Conservation (phyloP, 73 alveolate species). For the Halteria grandinella region DNA sequence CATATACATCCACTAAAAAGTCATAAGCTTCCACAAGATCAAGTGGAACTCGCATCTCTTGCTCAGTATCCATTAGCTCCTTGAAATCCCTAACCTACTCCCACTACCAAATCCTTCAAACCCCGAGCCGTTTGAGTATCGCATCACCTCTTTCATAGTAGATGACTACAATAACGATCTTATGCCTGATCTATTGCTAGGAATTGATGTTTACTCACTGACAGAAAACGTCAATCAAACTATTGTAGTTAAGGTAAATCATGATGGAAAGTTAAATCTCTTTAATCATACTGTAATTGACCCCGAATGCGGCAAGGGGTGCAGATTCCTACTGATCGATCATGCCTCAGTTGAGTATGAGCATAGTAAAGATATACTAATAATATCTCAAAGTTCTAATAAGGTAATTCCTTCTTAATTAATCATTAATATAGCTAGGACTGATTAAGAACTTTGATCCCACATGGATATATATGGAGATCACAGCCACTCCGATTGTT, state of each 20-base stretch:
- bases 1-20: background rate
- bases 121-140: background rate
- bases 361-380: slow-evolving; percentile 16
- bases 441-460: slow-evolving; percentile 41
- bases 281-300: slow-evolving; percentile 2
- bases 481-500: slow-evolving; percentile 2
- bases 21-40: background rate
- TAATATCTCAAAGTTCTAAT: slow-evolving; percentile 1
- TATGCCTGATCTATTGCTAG: background rate
- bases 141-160: slow-evolving; percentile 13
- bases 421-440: slow-evolving; percentile 5
- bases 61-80: too few relatives aligned
- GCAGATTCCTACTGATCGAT: slow-evolving; percentile 13
- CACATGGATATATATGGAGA: slow-evolving; percentile 19
- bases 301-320: slow-evolving; percentile 40
- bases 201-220: background rate
- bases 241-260: background rate
- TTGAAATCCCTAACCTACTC: too few relatives aligned
- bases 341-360: slow-evolving; percentile 16
- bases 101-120: too few relatives aligned
- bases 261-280: background rate
- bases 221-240: slow-evolving; percentile 22
- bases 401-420: background rate
- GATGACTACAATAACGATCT: slow-evolving; percentile 39
- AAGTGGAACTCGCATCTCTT: too few relatives aligned